Conservation (phyloP, 768 basidiomycete genomes). For the Hygrocybe coccinea region DNA sequence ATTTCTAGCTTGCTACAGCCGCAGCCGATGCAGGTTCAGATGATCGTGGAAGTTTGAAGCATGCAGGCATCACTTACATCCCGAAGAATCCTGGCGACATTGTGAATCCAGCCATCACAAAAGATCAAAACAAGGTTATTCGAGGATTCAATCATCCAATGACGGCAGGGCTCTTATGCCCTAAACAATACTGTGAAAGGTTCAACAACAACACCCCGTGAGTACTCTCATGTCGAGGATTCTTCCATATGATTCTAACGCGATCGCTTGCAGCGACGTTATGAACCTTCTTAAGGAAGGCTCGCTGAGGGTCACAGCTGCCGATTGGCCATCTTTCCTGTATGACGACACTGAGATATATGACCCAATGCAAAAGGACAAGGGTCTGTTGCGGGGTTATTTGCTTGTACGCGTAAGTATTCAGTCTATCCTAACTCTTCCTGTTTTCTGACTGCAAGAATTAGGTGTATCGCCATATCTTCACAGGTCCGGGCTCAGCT, state of each 20-base stretch:
- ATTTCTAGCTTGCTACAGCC: no score
- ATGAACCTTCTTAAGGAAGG: not conserved
- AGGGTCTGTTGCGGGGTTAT: not conserved
- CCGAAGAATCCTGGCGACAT: not conserved
- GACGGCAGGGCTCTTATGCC: not conserved
- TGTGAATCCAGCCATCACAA: not conserved
- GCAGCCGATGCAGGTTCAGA: not conserved
- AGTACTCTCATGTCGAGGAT: not conserved
- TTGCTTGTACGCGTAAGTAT: constrained; percentile 1
- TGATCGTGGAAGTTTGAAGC: not conserved
- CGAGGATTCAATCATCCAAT: not conserved
- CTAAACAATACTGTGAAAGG: not conserved
- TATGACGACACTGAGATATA: not conserved
- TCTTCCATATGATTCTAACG: not conserved
- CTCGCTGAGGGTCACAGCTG: not conserved
- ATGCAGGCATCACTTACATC: not conserved
- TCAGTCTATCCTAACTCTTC: not conserved
- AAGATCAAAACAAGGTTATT: not conserved
- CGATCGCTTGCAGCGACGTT: not conserved
- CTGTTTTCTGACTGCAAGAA: not conserved
- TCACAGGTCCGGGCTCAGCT: not conserved
- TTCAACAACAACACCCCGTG: not conserved
- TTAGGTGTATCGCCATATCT: constrained; percentile 9
- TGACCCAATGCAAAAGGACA: not conserved
- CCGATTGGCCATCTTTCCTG: not conserved